Percentiles rank a stretch among this genome's conserved stretches.
Evolutionary conservation across 108 stramenopile species (phyloP).

Genomic region (Nitzschia palea): DNA sequence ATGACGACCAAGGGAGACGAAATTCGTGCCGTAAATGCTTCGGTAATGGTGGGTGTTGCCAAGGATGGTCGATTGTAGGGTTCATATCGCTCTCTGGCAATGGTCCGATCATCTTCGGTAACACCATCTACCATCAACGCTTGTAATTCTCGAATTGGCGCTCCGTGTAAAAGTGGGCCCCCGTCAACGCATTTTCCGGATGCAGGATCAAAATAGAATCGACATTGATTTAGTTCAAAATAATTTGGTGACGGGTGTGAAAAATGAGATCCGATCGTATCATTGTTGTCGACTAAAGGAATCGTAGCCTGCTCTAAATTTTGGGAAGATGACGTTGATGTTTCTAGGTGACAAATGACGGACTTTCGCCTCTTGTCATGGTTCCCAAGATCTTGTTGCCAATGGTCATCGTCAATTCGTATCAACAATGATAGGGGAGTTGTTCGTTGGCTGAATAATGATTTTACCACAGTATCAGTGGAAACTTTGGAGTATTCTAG

Average conservation of each 20-base stretch:
- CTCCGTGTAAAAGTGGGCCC: conserved; percentile 41
- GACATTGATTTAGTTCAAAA: conserved; percentile 50
- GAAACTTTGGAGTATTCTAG: conserved; percentile 31
- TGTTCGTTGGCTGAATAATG: neutral
- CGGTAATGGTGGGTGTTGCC: conserved; percentile 45
- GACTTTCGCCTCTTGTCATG: too few species aligned
- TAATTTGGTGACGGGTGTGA: conserved; percentile 27
- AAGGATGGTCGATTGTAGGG: conserved; percentile 43
- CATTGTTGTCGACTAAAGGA: neutral
- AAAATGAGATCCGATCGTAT: neutral
- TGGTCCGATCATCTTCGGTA: neutral
- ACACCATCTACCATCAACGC: conserved; percentile 26
- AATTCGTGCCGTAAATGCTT: conserved; percentile 50
- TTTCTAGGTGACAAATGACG: too few species aligned
- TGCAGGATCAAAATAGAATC: conserved; percentile 48
- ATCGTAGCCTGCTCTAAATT: neutral
- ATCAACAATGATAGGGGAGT: conserved; percentile 1
- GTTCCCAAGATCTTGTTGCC: conserved; percentile 11
- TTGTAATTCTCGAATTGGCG: conserved; percentile 30
- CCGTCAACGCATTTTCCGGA: conserved; percentile 33
- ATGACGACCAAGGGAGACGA: conserved; percentile 58
- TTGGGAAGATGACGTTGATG: too few species aligned
- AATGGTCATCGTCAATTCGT: neutral
- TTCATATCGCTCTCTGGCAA: conserved; percentile 49
- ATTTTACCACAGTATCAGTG: neutral